Evolutionary conservation across 352 stramenopile genomes (phyloP), one percentile per base, ranked within the genome.

Genomic region (Halophytophthora polymorphica): DNA sequence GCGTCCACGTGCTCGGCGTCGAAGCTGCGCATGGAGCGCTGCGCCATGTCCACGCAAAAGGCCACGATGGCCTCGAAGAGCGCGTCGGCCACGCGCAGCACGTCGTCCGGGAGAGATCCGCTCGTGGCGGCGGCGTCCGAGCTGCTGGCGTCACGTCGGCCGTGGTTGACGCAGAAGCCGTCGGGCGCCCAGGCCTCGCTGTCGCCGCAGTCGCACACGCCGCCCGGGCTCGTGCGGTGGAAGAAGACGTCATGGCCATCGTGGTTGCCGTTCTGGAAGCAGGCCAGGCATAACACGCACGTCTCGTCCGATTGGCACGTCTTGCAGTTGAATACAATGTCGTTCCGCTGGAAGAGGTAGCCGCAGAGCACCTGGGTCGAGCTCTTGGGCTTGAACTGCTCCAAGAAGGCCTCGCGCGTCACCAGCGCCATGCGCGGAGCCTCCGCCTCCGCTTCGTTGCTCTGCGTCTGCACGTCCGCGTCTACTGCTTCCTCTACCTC

Each of bases 181-280:
- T 95, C 77, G 1, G 86, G 74, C 13, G 83, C 84, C 97, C 97
- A 99, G 3, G 97, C 96, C 66, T 99, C 97, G 17, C 84, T 72
- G 75, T 99, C 97, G 34, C 97, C 97, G 59, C 97, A 99, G 80
- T 99, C 97, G 60, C 97, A 99, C 79, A 99, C 83, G n/a, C 83
- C 84, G 1, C 84, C 84, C 0, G 80, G 78, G 42, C 54, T 62
- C 23, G 84, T 95, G 31, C 80, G 77, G 53, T 92, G 79, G 60
- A 95, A 93, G 56, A 83, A 93, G 12, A 93, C 72, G 57, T 98
- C 93, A 64, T 98, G 94, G 18, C 96, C 96, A 28, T 93, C 77
- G 61, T 99, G 96, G 71, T 98, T 89, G 37, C 73, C 88, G 33
- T 96, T 80, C 45, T 95, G 82, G 71, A 99, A 99, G 67, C 97